Conservation (phyloP, 75 land plant species). For the Azolla pinnata region DNA sequence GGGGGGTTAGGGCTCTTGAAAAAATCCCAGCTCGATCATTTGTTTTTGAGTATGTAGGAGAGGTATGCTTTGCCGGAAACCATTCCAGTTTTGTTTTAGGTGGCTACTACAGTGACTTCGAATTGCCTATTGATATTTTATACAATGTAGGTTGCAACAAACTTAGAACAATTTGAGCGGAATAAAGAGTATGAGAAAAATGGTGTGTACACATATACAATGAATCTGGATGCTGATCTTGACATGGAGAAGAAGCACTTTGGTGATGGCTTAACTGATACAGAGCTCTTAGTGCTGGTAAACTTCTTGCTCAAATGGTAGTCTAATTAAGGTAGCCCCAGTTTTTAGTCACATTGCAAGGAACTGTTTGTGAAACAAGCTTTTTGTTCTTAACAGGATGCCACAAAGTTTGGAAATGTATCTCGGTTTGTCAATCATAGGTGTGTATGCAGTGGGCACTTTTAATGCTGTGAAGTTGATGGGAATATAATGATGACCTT, state of each 20-base stretch:
- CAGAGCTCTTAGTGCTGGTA: constrained; percentile 19
- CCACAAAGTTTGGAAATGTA: constrained; percentile 28
- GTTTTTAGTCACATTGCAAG: no score
- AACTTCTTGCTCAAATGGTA: no score
- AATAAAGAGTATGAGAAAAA: constrained; percentile 20
- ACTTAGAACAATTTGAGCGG: constrained; percentile 31
- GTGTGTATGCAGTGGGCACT: constrained; percentile 3
- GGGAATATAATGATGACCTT: no score
- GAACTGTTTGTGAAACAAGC: not conserved
- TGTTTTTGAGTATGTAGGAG: constrained; percentile 42
- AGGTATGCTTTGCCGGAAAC: constrained; percentile 7
- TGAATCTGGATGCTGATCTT: constrained; percentile 28
- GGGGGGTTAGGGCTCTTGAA: constrained; percentile 39
- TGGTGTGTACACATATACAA: constrained; percentile 17
- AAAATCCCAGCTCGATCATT: constrained; percentile 29
- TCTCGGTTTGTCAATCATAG: constrained; percentile 32
- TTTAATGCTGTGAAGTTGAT: no score
- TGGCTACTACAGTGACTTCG: not conserved
- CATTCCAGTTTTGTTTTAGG: not conserved
- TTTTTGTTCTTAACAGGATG: constrained; percentile 14
- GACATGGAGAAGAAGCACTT: constrained; percentile 34
- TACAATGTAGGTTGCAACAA: constrained; percentile 27
- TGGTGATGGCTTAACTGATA: constrained; percentile 15
- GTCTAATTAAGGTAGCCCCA: no score
- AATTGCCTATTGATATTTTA: not conserved